A percentile compares a stretch with the other conserved stretches of the same genome.
Conservation (phyloP, 2,329 filamentous ascomycete species). For the Arthrobotrys megalospora region DNA sequence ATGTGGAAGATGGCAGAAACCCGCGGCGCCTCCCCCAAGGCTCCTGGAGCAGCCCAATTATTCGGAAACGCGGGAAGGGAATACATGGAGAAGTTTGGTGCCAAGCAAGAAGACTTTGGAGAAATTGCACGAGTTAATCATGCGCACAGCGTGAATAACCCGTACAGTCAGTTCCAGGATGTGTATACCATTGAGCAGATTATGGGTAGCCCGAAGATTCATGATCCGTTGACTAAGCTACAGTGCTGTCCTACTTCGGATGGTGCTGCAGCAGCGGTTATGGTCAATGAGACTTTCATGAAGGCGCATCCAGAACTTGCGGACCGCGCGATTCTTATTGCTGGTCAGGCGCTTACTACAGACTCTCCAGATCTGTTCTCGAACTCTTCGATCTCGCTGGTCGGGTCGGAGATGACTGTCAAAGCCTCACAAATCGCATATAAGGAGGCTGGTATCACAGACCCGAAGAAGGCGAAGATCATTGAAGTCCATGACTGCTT, state of each 20-base stretch:
- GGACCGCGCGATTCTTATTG: conserved; percentile 86
- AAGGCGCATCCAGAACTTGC: conserved; percentile 86
- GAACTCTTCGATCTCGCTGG: conserved; percentile 84
- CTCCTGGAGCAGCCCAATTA: conserved; percentile 89
- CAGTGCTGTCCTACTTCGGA: conserved; percentile 98
- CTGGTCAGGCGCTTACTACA: conserved; percentile 88
- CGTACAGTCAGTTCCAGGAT: conserved; percentile 97
- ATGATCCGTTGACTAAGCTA: conserved; percentile 92
- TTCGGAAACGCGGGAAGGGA: conserved; percentile 95
- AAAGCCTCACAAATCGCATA: conserved; percentile 79
- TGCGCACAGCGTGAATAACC: conserved; percentile 89
- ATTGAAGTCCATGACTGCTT: conserved; percentile 98
- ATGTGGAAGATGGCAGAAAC: conserved; percentile 86
- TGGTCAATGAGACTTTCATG: conserved; percentile 91
- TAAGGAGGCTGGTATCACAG: conserved; percentile 78
- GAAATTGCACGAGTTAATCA: conserved; percentile 96
- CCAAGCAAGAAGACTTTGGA: conserved; percentile 86
- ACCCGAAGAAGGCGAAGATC: conserved; percentile 80
- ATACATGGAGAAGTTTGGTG: conserved; percentile 96
- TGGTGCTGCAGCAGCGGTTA: conserved; percentile 86
- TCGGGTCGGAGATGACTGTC: conserved; percentile 89
- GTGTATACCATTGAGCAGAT: conserved; percentile 91
- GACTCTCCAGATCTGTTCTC: conserved; percentile 86
- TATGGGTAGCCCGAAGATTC: conserved; percentile 81
- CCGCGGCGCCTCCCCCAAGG: conserved; percentile 80